A percentile compares a stretch with the other conserved stretches of the same genome.
phyloP scores from a whole-genome alignment of 257 asterid species.

The Gynochthodes officinalis region DNA sequence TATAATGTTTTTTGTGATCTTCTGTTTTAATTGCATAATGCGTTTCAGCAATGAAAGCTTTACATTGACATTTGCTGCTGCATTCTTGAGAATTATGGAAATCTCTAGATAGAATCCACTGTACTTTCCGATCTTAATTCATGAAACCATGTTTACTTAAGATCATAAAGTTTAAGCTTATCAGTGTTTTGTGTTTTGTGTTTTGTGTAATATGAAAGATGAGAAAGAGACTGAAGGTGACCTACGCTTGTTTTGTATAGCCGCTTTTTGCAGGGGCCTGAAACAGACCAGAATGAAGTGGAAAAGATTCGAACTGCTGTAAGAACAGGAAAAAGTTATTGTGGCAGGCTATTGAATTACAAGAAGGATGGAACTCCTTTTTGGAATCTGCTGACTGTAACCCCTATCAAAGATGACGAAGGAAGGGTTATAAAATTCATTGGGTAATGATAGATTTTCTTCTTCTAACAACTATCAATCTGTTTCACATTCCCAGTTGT shows the following conservation, averaged over 20 bases:
- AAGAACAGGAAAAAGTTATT: constrained; percentile 71
- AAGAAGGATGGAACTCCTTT: constrained; percentile 95
- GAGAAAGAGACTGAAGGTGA: constrained; percentile 25
- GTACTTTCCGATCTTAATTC: too few species aligned
- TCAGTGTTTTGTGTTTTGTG: too few species aligned
- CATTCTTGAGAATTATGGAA: too few species aligned
- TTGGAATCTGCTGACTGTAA: constrained; percentile 89
- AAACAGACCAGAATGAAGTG: constrained; percentile 82
- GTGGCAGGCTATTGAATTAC: constrained; percentile 95
- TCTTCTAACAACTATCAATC: not conserved
- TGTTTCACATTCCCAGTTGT: not conserved
- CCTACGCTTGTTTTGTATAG: constrained; percentile 50
- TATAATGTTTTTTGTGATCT: not conserved
- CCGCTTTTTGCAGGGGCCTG: constrained; percentile 96
- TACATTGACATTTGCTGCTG: too few species aligned
- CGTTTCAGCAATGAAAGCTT: not conserved
- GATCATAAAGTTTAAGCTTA: not conserved
- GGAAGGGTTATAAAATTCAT: constrained; percentile 85
- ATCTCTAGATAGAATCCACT: too few species aligned
- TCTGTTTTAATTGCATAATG: not conserved
- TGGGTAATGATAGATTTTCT: constrained; percentile 51
- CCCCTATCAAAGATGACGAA: constrained; percentile 84
- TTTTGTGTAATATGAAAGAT: constrained; percentile 16
- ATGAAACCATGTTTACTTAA: constrained; percentile 1
- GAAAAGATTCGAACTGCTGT: constrained; percentile 66